phyloP scores from a whole-genome alignment of 2,329 filamentous ascomycete species.

The Microcyclospora tardicrescens region DNA sequence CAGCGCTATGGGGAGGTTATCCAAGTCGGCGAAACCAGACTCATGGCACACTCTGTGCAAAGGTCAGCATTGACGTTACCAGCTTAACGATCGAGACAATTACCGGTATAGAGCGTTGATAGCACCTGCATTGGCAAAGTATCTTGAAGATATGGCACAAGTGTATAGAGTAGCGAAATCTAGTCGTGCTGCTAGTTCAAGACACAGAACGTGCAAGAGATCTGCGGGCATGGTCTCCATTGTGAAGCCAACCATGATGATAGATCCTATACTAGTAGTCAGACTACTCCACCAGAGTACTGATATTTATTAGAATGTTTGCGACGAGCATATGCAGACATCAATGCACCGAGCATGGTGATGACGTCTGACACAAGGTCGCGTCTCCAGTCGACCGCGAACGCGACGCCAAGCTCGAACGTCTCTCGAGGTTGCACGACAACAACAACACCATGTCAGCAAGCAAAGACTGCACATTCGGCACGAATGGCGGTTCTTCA shows the following conservation, averaged over 20 bases:
- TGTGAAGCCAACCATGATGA: too few species aligned
- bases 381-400: neutral
- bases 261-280: too few species aligned
- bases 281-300: too few species aligned
- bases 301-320: too few species aligned
- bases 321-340: too few species aligned
- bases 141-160: conserved; percentile 43
- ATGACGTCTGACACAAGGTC: neutral
- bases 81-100: neutral
- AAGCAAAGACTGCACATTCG: neutral
- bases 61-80: neutral
- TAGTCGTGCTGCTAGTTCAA: conserved; percentile 41
- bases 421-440: too few species aligned
- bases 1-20: conserved; percentile 25
- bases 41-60: conserved; percentile 30
- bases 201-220: conserved; percentile 47
- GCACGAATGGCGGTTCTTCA: conserved; percentile 39
- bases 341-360: neutral
- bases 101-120: conserved; percentile 52
- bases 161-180: conserved; percentile 50
- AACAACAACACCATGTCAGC: neutral
- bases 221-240: conserved; percentile 38
- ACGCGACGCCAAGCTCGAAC: too few species aligned
- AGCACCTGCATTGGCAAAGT: conserved; percentile 43
- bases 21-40: conserved; percentile 32